phyloP scores from a whole-genome alignment of 208 protist species.

The Novymonas esmeraldas region DNA sequence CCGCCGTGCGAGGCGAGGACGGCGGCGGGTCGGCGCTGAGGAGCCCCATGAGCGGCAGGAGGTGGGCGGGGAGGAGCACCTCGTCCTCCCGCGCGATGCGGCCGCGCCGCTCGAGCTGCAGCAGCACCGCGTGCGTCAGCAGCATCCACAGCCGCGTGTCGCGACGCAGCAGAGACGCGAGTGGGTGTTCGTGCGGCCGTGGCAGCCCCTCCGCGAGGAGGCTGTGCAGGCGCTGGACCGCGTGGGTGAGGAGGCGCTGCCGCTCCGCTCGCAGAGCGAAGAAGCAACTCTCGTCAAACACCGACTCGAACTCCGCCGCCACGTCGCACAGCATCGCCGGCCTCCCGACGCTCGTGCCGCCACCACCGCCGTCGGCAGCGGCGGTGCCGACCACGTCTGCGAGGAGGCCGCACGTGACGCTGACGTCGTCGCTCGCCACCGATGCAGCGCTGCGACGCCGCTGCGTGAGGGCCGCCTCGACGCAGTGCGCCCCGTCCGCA shows the following conservation, averaged over 20 bases:
- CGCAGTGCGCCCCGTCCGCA: background rate
- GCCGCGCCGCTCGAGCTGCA: conserved; percentile 45
- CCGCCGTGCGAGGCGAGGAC: too few relatives aligned
- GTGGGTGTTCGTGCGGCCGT: background rate
- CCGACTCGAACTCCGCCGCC: conserved; percentile 35
- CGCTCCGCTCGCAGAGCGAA: conserved; percentile 44
- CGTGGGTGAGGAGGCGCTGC: conserved; percentile 38
- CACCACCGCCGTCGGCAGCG: background rate
- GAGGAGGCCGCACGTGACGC: too few relatives aligned
- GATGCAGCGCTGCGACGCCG: background rate
- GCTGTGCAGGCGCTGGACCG: conserved; percentile 34
- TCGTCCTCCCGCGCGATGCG: conserved; percentile 39
- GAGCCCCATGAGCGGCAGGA: conserved; percentile 39
- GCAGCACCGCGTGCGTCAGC: conserved; percentile 38
- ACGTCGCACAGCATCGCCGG: conserved; percentile 17
- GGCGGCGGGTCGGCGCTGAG: too few relatives aligned
- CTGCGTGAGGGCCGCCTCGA: conserved; percentile 1
- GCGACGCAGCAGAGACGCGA: conserved; percentile 14
- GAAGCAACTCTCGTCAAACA: conserved; percentile 74
- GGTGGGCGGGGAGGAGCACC: conserved; percentile 14
- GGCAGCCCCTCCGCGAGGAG: background rate
- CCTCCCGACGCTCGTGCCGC: background rate
- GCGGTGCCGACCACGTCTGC: background rate
- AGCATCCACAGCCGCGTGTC: conserved; percentile 49
- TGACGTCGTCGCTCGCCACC: background rate